A percentile compares a stretch with the other conserved stretches of the same genome.
These are phyloP conservation scores for Fonsecaea nubica DNA, from an alignment of 2,329 filamentous ascomycete genomes.

Conservation along the genomic window DNA sequence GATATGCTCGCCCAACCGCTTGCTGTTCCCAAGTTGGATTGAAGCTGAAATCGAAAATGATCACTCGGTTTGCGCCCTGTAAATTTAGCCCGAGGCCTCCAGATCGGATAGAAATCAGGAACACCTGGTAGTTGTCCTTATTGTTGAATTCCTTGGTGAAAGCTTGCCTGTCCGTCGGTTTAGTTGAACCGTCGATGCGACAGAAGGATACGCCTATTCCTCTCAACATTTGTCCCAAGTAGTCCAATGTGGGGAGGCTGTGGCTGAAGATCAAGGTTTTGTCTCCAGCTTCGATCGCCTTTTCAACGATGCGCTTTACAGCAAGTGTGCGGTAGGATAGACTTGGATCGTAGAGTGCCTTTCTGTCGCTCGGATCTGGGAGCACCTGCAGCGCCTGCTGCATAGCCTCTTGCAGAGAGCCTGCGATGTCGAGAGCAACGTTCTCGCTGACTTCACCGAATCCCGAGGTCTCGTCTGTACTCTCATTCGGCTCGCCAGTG, in stretches of 20 bases:
- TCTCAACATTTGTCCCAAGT: constrained; percentile 65
- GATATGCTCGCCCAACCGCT: constrained; percentile 83
- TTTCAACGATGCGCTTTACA: constrained; percentile 71
- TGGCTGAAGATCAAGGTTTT: constrained; percentile 84
- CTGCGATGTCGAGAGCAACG: constrained; percentile 17
- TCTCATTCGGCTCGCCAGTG: constrained; percentile 3
- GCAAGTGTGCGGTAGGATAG: constrained; percentile 73
- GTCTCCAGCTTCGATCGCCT: constrained; percentile 67
- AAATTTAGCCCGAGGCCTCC: constrained; percentile 87
- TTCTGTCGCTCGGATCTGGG: constrained; percentile 37
- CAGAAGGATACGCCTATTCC: constrained; percentile 54
- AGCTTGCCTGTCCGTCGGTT: constrained; percentile 64
- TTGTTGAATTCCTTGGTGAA: constrained; percentile 73
- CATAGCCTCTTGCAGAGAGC: constrained; percentile 28
- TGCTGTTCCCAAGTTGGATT: constrained; percentile 85
- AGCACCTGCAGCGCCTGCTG: constrained; percentile 26
- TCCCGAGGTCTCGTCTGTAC: constrained; percentile 26
- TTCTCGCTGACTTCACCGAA: constrained; percentile 21
- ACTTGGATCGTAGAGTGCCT: constrained; percentile 51
- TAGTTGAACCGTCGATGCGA: constrained; percentile 73
- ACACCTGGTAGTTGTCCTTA: constrained; percentile 59
- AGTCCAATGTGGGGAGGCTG: constrained; percentile 72
- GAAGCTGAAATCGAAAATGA: constrained; percentile 83
- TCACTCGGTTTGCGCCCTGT: constrained; percentile 79
- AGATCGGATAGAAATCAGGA: constrained; percentile 82